Evolutionary conservation across 805 yeast genomes (phyloP), one percentile per base, ranked within the genome.

Genomic region (Myxozyma nipponensis): DNA sequence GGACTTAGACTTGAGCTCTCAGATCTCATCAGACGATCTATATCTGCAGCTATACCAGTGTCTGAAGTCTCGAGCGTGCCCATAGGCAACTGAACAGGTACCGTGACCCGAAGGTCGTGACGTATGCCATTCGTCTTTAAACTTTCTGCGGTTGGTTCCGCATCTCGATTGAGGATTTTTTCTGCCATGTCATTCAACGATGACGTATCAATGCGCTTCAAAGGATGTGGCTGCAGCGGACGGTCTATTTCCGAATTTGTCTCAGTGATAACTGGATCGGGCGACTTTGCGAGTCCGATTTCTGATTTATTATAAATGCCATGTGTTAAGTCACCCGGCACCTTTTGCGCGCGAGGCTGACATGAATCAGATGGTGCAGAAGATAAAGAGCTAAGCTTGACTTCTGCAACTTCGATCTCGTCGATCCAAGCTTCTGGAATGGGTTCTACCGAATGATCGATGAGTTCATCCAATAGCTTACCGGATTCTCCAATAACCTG

Each of bases 371-470:
- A n/a, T n/a, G n/a, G n/a, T n/a, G n/a, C n/a, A n/a, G n/a, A n/a
- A n/a, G n/a, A n/a, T n/a, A n/a, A n/a, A n/a, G n/a, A n/a, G 44
- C 36, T 19, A 13, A 32, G 4, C 24, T 28, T 21, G 4, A 18
- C 19, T 1, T 53, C 57, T 30, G 47, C 19, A 15, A 38, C 30
- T n/a, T 54, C 58, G 18, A 54, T 52, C 15, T 40, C 37, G 30
- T 51, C 54, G 17, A 54, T 54, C 58, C 58, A 54, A 10, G 19
- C 30, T 22, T 54, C 58, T 15, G 58, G 58, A 10, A 54, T 28
- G 4, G 53, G 57, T 26, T 54, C 57, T 7, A 9, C 23, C 13
- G 57, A 46, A 9, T 39, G n/a, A 10, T 46, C 58, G 3, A 54
- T 47, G n/a, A 52, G 32, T 24, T 49, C 46, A 37, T 54, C 58